Evolutionary conservation across 2,329 filamentous ascomycete species (phyloP).

Genomic region (Pezicula neosporulosa): DNA sequence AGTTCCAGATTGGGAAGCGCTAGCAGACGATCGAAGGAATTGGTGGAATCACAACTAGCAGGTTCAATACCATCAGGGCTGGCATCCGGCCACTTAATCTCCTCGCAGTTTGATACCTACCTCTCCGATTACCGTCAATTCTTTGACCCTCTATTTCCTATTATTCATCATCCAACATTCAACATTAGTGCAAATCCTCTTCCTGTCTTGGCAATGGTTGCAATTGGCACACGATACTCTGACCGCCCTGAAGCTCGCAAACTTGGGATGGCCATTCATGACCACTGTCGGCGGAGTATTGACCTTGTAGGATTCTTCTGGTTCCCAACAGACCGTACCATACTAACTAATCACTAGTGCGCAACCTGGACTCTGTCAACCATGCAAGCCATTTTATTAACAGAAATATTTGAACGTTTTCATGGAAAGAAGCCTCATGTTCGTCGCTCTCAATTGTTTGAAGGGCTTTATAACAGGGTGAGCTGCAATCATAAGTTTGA

Average conservation of each 20-base stretch:
- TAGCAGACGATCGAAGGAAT: slow-evolving; percentile 18
- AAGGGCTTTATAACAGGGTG: slow-evolving; percentile 23
- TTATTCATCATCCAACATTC: slow-evolving; percentile 25
- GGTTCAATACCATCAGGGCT: not conserved
- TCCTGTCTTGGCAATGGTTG: slow-evolving; percentile 24
- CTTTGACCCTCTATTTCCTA: slow-evolving; percentile 22
- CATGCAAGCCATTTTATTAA: slow-evolving; percentile 29
- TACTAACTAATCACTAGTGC: slow-evolving; percentile 8
- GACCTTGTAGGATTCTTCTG: slow-evolving; percentile 15
- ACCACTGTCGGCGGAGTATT: slow-evolving; percentile 22
- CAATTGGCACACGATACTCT: slow-evolving; percentile 28
- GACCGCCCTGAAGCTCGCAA: slow-evolving; percentile 20
- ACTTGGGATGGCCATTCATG: slow-evolving; percentile 23
- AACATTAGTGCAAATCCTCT: slow-evolving; percentile 14
- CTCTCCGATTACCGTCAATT: slow-evolving; percentile 23
- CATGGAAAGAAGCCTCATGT: slow-evolving; percentile 22
- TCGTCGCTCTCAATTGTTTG: slow-evolving; percentile 21
- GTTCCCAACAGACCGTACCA: not conserved
- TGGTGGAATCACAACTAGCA: slow-evolving; percentile 16
- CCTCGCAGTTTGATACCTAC: slow-evolving; percentile 18
- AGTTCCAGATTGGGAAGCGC: slow-evolving; percentile 21
- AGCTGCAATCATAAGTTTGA: slow-evolving; percentile 2
- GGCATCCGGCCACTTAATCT: no score
- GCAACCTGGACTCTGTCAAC: slow-evolving; percentile 20
- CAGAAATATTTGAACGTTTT: slow-evolving; percentile 26